Percentiles rank a stretch among this genome's conserved stretches.
Conservation (phyloP, 2,329 filamentous ascomycete genomes). For the Phaeomoniella chlamydospora region DNA sequence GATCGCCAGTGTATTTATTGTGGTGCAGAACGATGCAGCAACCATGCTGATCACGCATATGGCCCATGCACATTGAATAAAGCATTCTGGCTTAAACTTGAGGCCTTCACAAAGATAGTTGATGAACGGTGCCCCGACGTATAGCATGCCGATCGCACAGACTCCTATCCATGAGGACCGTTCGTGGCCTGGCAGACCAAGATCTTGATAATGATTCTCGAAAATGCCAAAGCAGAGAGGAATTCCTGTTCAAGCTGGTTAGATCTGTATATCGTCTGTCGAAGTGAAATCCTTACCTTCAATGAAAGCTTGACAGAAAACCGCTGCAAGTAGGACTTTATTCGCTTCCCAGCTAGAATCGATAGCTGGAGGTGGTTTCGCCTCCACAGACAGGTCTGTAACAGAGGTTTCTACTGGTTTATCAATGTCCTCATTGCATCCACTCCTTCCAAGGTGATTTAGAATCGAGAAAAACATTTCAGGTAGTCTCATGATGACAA, state of each 20-base stretch:
- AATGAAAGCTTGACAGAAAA: neutral
- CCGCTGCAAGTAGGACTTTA: neutral
- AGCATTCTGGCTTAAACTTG: constrained; percentile 2
- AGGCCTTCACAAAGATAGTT: constrained; percentile 2
- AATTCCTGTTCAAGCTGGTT: too few species aligned
- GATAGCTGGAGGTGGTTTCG: too few species aligned
- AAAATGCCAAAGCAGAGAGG: neutral
- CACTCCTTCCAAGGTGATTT: too few species aligned
- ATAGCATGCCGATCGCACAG: constrained; percentile 2
- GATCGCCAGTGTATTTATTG: neutral
- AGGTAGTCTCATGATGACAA: too few species aligned
- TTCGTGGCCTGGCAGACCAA: neutral
- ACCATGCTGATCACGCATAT: constrained; percentile 1
- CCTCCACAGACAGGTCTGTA: too few species aligned
- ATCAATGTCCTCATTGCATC: too few species aligned
- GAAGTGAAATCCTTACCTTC: too few species aligned
- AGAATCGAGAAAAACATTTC: too few species aligned
- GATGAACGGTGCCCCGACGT: constrained; percentile 2
- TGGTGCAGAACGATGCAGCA: neutral
- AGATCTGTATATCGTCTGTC: too few species aligned
- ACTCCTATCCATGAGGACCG: constrained; percentile 6
- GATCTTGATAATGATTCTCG: neutral
- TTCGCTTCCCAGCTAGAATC: neutral
- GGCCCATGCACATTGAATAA: constrained; percentile 4
- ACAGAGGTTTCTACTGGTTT: too few species aligned